phyloP scores from a whole-genome alignment of 2,329 filamentous ascomycete genomes.

The Venturia asperata region DNA sequence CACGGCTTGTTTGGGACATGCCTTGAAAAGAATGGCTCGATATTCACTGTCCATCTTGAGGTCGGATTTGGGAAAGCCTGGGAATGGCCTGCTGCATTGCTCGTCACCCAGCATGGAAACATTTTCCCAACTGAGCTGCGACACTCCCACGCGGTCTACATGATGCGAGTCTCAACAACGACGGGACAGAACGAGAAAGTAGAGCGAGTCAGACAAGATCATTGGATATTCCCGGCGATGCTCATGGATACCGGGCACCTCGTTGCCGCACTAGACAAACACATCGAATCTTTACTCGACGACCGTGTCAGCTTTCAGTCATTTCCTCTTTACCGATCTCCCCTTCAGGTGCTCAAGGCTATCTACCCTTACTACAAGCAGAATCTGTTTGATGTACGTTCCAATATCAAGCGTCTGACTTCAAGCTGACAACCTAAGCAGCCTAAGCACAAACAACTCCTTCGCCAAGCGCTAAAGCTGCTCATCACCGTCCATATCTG shows the following conservation, averaged over 20 bases:
- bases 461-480: slow-evolving; percentile 32
- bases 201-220: slow-evolving; percentile 22
- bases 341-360: slow-evolving; percentile 29
- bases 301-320: slow-evolving; percentile 27
- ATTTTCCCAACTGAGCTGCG: slow-evolving; percentile 20
- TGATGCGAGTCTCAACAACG: slow-evolving; percentile 25
- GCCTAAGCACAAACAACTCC: slow-evolving; percentile 20
- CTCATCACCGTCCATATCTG: slow-evolving; percentile 35
- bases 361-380: slow-evolving; percentile 28
- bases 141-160: slow-evolving; percentile 33
- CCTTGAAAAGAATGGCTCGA: not conserved
- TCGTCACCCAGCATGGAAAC: not conserved
- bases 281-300: slow-evolving; percentile 30
- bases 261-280: slow-evolving; percentile 26
- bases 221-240: slow-evolving; percentile 33
- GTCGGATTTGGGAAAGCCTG: slow-evolving; percentile 19
- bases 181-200: slow-evolving; percentile 9
- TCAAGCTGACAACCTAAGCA: not conserved
- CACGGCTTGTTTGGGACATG: not conserved
- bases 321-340: slow-evolving; percentile 32
- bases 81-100: not conserved
- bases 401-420: not conserved
- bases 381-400: not conserved
- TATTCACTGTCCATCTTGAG: slow-evolving; percentile 16
- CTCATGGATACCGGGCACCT: slow-evolving; percentile 26